Base-by-base conservation (phyloP, 768 basidiomycete species). In the Boletus vermiculosoides region DNA sequence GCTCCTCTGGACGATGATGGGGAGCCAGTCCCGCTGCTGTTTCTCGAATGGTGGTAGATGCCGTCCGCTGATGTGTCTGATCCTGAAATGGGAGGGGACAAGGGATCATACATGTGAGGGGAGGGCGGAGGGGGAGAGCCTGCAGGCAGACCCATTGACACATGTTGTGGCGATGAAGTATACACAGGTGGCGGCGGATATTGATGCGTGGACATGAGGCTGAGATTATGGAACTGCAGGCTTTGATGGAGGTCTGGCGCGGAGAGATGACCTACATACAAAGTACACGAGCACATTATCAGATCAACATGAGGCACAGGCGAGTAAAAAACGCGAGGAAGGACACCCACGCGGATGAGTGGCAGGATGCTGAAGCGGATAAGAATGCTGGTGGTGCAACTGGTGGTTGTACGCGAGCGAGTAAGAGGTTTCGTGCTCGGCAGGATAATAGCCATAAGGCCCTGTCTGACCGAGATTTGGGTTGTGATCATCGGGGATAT, bases 1-100 rank as follows among this genome's bases (percentile, higher is more conserved):
- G 85, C 82, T 45, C 80, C 86, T 69, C 90, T 79, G 53, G 90
- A 91, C 37, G 88, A 88, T 30, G 87, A 82, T 47, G 90, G 86
- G 60, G 90, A 92, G 66, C 87, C 87, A 53, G 86, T 83, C 63
- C 78, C 74, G 71, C 85, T 83, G 70, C 85, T 87, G 77, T 90
- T 89, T 71, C 81, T 77, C 59, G 88, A 88, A 63, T 78, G 79
- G 77, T 88, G 86, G 80, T 90, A 86, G 58, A 86, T 73, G 67
- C 87, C 88, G 82, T 91, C 89, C 65, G 80, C 88, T 69, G 90
- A 92, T 71, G 88, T 89, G 76, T 92, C 90, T 77, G 90, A 92
- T 77, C 90, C 90, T 78, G 90, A 92, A 70, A 90, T 79, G 76
- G 87, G 88, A 71, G 90, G 90, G 55, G 89, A 90, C 66, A 91